phyloP scores from a whole-genome alignment of 352 stramenopile species.

The Pythium graminicola region DNA sequence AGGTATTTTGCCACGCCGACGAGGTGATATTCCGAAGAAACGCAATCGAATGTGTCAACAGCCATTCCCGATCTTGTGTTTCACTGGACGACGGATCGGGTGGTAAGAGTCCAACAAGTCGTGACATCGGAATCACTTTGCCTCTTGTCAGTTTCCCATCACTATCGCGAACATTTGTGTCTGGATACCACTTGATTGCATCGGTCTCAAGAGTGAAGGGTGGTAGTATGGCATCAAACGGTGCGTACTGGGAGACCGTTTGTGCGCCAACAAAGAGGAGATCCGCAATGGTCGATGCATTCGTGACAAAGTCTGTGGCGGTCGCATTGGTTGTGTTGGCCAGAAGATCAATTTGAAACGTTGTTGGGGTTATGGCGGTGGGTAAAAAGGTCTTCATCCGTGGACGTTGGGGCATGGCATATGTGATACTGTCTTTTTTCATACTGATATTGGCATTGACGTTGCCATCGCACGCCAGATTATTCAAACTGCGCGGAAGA shows the following conservation, averaged over 20 bases:
- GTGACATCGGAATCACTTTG: background rate
- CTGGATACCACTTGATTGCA: background rate
- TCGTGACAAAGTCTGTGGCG: background rate
- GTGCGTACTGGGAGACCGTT: background rate
- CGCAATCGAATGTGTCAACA: background rate
- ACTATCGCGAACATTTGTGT: background rate
- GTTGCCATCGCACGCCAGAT: background rate
- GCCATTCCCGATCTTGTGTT: background rate
- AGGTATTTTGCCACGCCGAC: background rate
- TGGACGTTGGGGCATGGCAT: background rate
- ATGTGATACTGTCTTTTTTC: background rate
- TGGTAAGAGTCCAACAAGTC: background rate
- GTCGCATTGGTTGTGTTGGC: background rate
- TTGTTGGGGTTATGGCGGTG: background rate
- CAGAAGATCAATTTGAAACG: slow-evolving; percentile 1
- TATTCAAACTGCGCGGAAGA: background rate
- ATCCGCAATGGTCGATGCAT: background rate
- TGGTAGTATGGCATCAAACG: background rate
- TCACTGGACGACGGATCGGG: background rate
- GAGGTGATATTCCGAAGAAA: background rate
- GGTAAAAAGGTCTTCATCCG: slow-evolving; percentile 3
- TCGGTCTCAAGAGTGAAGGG: background rate
- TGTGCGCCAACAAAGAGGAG: background rate
- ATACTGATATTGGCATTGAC: background rate
- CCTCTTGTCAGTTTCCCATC: too few relatives aligned